Base-by-base conservation (phyloP, 2,329 filamentous ascomycete species). In the Pyricularia sp. region DNA sequence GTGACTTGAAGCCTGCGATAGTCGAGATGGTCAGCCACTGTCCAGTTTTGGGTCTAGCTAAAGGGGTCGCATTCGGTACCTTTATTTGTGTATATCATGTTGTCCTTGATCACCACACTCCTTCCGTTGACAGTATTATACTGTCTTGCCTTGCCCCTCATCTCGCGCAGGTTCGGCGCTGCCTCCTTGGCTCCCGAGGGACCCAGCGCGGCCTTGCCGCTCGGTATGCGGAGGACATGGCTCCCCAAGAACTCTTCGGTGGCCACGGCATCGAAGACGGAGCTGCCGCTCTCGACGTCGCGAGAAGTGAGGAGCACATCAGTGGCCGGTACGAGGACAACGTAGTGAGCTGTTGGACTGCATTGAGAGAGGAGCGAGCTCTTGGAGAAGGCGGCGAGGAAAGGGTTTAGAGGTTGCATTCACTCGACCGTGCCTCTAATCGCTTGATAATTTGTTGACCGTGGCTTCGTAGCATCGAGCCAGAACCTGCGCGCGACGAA, bases 341-440 rank as follows among this genome's bases (percentile, higher is more conserved):
- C 89, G 84, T 98, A 92, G 79, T 97, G 92, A 80, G 95, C 91
- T 72, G 93, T 87, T 69, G 95, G 94, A 72, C 90, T 88, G 85
- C 95, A 98, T 89, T 98, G 94, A 76, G 91, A 85, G 74, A 92
- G 91, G 78, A 97, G 87, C 79, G 92, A 89, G 87, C 93, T 98
- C 84, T 93, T 93, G 87, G 97, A 97, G 89, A 99, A 98, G 86
- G 94, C 93, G 85, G 92, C 90, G 81, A 99, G 87, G 83, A 97
- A 98, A 80, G 95, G 95, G 83, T 99, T 99, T 89, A 98, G 87
- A 84, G 95, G 93, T 90, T 94, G 94, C 94, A 97, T 97, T 89
- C 90, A 77, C 74, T 77, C 76, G 72, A 63, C 59, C 59, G 59
- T 61, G 58, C 23, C 58, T 61, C 58, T 61, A 17, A 28, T n/a